These are phyloP conservation scores for Phytophthora cryptogea DNA, from an alignment of 352 stramenopile genomes.

Conservation along the genomic window DNA sequence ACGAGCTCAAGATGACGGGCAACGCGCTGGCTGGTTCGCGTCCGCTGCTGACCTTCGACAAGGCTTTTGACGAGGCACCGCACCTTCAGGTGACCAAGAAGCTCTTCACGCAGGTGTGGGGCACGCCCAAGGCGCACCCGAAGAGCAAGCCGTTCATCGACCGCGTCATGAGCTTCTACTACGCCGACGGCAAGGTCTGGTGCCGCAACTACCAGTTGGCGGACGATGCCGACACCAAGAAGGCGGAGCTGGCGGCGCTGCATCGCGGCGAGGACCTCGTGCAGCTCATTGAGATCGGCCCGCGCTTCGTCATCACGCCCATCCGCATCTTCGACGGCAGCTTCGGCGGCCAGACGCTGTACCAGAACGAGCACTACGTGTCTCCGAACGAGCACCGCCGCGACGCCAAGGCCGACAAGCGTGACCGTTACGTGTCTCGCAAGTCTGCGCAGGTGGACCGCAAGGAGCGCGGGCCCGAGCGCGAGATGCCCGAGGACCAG, in stretches of 20 bases:
- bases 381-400: slow-evolving; percentile 94
- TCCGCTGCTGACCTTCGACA: slow-evolving; percentile 98
- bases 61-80: slow-evolving; percentile 88
- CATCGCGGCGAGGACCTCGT: slow-evolving; percentile 90
- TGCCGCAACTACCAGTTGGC: slow-evolving; percentile 97
- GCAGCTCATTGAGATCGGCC: slow-evolving; percentile 99
- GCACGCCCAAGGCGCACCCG: slow-evolving; percentile 97
- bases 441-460: slow-evolving; percentile 88
- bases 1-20: slow-evolving; percentile 99
- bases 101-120: slow-evolving; percentile 95
- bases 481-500: slow-evolving; percentile 76
- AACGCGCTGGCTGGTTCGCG: slow-evolving; percentile 98
- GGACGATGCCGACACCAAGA: slow-evolving; percentile 92
- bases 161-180: slow-evolving; percentile 97
- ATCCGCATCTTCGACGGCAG: slow-evolving; percentile 99
- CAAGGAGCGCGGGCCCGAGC: slow-evolving; percentile 70
- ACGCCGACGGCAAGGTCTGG: slow-evolving; percentile 96
- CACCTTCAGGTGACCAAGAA: slow-evolving; percentile 97
- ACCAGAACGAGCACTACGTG: slow-evolving; percentile 98
- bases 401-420: slow-evolving; percentile 93
- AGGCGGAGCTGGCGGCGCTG: slow-evolving; percentile 83
- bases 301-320: slow-evolving; percentile 98
- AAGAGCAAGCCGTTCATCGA: slow-evolving; percentile 99
- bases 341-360: slow-evolving; percentile 98
- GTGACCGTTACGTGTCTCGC: slow-evolving; percentile 91